These are phyloP conservation scores for Hypericum androsaemum DNA, from an alignment of 345 rosid species.

Conservation along the genomic window DNA sequence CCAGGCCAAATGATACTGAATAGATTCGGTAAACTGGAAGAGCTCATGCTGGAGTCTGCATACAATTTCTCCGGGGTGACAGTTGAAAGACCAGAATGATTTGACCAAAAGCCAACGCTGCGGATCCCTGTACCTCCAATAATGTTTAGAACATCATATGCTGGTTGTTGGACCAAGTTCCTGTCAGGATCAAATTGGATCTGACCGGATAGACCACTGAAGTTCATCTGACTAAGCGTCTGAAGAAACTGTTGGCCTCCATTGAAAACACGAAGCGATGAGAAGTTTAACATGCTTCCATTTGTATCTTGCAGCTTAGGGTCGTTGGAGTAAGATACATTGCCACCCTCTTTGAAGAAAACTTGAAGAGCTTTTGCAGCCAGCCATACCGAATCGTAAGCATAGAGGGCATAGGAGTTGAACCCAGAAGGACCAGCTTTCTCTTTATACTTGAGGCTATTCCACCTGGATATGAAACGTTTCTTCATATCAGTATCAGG, in stretches of 20 bases:
- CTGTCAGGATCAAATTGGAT: slow-evolving; percentile 47
- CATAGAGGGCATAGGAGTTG: slow-evolving; percentile 73
- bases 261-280: slow-evolving; percentile 50
- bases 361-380: slow-evolving; percentile 68
- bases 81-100: slow-evolving; percentile 58
- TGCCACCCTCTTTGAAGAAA: slow-evolving; percentile 51
- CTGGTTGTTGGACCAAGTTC: slow-evolving; percentile 54
- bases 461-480: slow-evolving; percentile 46
- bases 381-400: slow-evolving; percentile 92
- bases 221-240: slow-evolving; percentile 42
- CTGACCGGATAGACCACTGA: slow-evolving; percentile 64
- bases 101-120: slow-evolving; percentile 89
- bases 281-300: slow-evolving; percentile 39
- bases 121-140: slow-evolving; percentile 45
- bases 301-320: slow-evolving; percentile 37
- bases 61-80: slow-evolving; percentile 53
- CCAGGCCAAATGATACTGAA: slow-evolving; percentile 78
- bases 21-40: slow-evolving; percentile 43
- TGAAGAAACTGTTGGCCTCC: slow-evolving; percentile 67
- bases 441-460: slow-evolving; percentile 29
- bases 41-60: slow-evolving; percentile 40
- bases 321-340: slow-evolving; percentile 56
- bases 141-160: slow-evolving; percentile 60
- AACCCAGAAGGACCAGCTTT: slow-evolving; percentile 22
- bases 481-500: slow-evolving; percentile 52